Evolutionary conservation across 1,139 yeast genomes (phyloP).

Genomic region (Zygoascus sp.): DNA sequence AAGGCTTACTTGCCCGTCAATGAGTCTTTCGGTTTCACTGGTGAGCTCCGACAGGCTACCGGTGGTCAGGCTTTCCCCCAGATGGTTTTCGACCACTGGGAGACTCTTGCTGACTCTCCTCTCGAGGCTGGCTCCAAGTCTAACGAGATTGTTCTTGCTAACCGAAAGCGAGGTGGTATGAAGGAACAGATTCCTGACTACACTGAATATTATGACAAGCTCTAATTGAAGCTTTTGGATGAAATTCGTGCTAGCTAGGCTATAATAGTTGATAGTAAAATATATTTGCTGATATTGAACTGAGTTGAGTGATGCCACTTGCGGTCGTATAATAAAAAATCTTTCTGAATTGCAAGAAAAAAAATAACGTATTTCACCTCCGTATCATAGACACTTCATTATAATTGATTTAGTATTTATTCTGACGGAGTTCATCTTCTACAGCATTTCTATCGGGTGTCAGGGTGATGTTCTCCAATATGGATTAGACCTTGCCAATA

Average conservation of each 20-base stretch:
- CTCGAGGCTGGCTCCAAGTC: conserved; percentile 90
- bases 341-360: no score
- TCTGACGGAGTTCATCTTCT: no score
- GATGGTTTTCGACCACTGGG: conserved; percentile 99
- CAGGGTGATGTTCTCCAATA: no score
- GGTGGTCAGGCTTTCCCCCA: conserved; percentile 99
- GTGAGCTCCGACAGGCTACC: conserved; percentile 99
- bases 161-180: conserved; percentile 97
- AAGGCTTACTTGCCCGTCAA: conserved; percentile 99
- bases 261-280: background rate
- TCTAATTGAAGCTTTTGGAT: conserved; percentile 47
- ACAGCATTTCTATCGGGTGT: no score
- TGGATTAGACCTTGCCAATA: no score
- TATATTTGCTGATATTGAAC: background rate
- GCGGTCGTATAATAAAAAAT: no score
- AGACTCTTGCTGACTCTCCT: conserved; percentile 85
- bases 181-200: conserved; percentile 97
- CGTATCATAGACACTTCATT: no score
- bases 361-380: no score
- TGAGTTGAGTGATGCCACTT: background rate
- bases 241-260: background rate
- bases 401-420: no score
- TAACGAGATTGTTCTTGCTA: conserved; percentile 82
- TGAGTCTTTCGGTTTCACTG: conserved; percentile 99
- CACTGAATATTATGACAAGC: conserved; percentile 99